Conservation (phyloP, 768 basidiomycete genomes). For the Pilatotrama ljubarskyi region DNA sequence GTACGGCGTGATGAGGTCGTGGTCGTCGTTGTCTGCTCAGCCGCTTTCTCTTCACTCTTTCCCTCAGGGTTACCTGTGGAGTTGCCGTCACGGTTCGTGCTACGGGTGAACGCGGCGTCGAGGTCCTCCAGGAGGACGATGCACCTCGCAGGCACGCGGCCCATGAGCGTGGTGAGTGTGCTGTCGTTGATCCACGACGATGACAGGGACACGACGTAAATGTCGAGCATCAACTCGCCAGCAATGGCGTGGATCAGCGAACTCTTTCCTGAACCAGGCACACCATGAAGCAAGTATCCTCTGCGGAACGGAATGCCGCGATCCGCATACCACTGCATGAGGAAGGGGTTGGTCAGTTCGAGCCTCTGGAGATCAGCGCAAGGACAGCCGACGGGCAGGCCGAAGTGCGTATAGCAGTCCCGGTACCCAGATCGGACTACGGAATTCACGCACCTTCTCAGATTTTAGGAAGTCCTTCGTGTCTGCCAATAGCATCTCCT, state of each 20-base stretch:
- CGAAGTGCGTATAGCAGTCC: constrained; percentile 2
- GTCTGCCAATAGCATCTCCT: constrained; percentile 84
- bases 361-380: neutral
- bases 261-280: constrained; percentile 85
- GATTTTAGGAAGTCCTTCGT: constrained; percentile 81
- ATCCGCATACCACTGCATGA: constrained; percentile 81
- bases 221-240: constrained; percentile 86
- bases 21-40: constrained; percentile 36
- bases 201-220: constrained; percentile 87
- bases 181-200: constrained; percentile 88
- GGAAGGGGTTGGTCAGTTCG: constrained; percentile 12
- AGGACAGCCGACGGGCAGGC: constrained; percentile 3
- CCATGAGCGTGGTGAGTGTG: constrained; percentile 83
- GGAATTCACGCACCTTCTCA: constrained; percentile 59
- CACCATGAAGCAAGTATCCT: constrained; percentile 82
- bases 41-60: constrained; percentile 38
- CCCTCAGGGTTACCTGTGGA: constrained; percentile 46
- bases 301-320: constrained; percentile 91
- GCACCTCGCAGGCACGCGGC: constrained; percentile 80
- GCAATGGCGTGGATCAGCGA: constrained; percentile 87
- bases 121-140: constrained; percentile 90
- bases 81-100: constrained; percentile 62
- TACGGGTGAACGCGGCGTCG: constrained; percentile 85
- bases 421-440: neutral
- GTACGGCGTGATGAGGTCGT: constrained; percentile 43